Percentiles rank a stretch among this genome's conserved stretches.
These are phyloP conservation scores for Wickerhamomyces chambardii DNA, from an alignment of 805 yeast species.

Conservation along the genomic window DNA sequence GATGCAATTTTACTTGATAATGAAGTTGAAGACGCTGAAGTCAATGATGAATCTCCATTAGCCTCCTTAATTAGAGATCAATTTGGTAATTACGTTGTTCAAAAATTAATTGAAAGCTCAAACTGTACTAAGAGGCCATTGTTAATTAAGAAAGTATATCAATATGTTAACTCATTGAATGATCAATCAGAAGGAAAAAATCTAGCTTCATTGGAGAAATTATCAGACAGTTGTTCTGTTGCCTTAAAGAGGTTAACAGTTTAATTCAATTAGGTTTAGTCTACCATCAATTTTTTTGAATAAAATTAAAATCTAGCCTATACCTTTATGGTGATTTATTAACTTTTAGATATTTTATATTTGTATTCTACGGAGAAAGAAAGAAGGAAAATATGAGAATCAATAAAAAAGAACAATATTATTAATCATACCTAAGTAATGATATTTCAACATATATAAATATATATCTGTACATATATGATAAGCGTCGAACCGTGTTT, in stretches of 20 bases:
- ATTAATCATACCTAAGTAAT: no score
- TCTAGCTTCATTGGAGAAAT: slow-evolving; percentile 70
- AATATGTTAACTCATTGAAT: slow-evolving; percentile 67
- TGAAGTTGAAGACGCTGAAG: slow-evolving; percentile 27
- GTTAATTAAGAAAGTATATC: slow-evolving; percentile 68
- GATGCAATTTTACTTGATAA: slow-evolving; percentile 57
- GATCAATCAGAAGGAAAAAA: slow-evolving; percentile 68
- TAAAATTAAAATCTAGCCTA: no score
- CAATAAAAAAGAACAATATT: no score
- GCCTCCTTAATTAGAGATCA: slow-evolving; percentile 96
- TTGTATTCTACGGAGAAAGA: no score
- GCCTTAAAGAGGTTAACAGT: background rate
- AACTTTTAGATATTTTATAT: no score
- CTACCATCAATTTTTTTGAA: no score
- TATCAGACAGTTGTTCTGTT: background rate
- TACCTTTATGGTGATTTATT: no score
- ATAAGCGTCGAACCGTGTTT: no score
- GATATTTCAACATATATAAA: no score
- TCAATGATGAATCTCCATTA: slow-evolving; percentile 61
- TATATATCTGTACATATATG: no score
- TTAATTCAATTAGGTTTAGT: no score
- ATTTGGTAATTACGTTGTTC: slow-evolving; percentile 95
- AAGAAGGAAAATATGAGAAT: no score
- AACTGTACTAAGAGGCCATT: slow-evolving; percentile 59
- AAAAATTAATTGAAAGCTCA: slow-evolving; percentile 81